Evolutionary conservation across 257 asterid genomes (phyloP).

Genomic region (Fraxinus anomala): DNA sequence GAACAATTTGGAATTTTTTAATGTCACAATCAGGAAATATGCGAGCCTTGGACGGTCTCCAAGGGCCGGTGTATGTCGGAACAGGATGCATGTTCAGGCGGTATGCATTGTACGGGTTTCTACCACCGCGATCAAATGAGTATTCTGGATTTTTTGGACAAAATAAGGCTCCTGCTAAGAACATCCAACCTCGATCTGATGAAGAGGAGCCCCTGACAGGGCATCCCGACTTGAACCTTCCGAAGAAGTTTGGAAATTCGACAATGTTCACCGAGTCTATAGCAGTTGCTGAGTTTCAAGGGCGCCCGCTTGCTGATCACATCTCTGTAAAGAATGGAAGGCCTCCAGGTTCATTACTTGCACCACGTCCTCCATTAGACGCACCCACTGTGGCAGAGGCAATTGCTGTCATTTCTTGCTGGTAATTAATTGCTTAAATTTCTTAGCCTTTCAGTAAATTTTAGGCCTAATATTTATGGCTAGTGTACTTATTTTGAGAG

Average conservation of each 20-base stretch:
- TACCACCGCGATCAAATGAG: constrained; percentile 84
- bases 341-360: constrained; percentile 81
- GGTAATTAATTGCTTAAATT: constrained; percentile 41
- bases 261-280: constrained; percentile 79
- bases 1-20: constrained; percentile 10
- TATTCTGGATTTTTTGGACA: constrained; percentile 71
- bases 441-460: not conserved
- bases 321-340: constrained; percentile 81
- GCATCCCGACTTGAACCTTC: constrained; percentile 78
- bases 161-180: constrained; percentile 49
- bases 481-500: no score
- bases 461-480: not conserved
- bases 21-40: constrained; percentile 61
- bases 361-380: constrained; percentile 78
- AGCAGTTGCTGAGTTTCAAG: constrained; percentile 90
- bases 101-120: constrained; percentile 80
- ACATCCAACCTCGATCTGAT: constrained; percentile 30
- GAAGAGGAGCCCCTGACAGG: constrained; percentile 73
- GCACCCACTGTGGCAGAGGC: constrained; percentile 99
- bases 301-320: constrained; percentile 92
- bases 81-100: constrained; percentile 94
- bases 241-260: constrained; percentile 83
- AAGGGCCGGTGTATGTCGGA: constrained; percentile 96
- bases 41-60: constrained; percentile 98
- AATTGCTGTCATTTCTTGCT: constrained; percentile 92